Base-by-base conservation (phyloP, 192 early-diverging fungal species). In the Lobosporangium transversale region DNA sequence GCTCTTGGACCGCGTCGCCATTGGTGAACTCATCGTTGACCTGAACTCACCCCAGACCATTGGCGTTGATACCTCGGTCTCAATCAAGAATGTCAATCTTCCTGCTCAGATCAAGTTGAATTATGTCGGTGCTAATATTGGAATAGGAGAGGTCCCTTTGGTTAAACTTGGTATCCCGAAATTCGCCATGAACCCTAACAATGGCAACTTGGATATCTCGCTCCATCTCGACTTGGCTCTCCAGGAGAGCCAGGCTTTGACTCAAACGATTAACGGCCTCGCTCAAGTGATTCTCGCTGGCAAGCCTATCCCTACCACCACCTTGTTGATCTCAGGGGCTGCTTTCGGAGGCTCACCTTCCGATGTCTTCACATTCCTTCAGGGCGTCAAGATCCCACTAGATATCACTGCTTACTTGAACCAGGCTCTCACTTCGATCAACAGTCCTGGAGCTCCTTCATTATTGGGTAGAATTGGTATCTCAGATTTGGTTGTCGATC, bases 51-150 rank as follows among this genome's bases (percentile, higher is more conserved):
- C 70, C 36, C 70, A 74, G 62, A 45, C 24, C 35, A 64, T 74
- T 24, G 70, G 56, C n/a, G 36, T 74, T 23, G 62, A 74, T 36
- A 49, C 70, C 17, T 32, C 48, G 15, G 23, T 74, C n/a, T 37
- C 55, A 9, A 48, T 74, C 50, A 74, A 74, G 70, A 59, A 74
- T 33, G 42, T 74, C 42, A 53, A 54, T 1, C 62, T 74, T 32
- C 70, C 70, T 45, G 70, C 62, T 4, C 48, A 74, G 62, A 64
- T 74, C 62, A 59, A 65, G 62, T 55, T 74, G 47, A 74, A 59
- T 49, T 74, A 74, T 29, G 70, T 65, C 14, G 70, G 70, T 10
- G 62, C 57, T 43, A 53, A 74, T 37, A 20, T 63, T 30, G 70
- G 62, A 21, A 50, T 74, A 31, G 55, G 49, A 12, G 26, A 54